Base-by-base conservation (phyloP, 352 stramenopile genomes). In the Phytophthora quininea region DNA sequence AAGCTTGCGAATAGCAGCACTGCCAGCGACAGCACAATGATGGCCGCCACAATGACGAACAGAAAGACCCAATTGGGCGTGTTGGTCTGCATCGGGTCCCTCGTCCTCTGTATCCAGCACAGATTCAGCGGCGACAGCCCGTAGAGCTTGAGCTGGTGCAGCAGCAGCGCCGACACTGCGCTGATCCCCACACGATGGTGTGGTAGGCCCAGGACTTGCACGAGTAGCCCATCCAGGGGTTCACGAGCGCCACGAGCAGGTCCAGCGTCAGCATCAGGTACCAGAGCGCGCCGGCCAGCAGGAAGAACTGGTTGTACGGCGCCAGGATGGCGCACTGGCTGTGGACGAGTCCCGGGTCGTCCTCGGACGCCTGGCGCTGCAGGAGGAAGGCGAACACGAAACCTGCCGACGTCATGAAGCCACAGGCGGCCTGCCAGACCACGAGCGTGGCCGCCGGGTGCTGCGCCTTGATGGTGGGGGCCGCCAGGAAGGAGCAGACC, bases 191-290 rank as follows among this genome's bases (percentile, higher is more conserved):
- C 3, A 91, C 87, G 11, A 94, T 91, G 32, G 67, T 86, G 47
- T 96, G 88, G 62, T 96, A 94, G 29, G 84, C 73, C 84, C 88
- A 91, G 12, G 86, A 79, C 61, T 96, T 96, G 80, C 87, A 93
- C 11, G 83, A 77, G 69, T 96, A 96, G 52, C 88, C 86, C 84
- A 94, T 94, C 88, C 88, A 94, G 6, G 88, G 88, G 64, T 96
- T 94, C 46, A 96, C 86, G 46, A 96, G 83, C 53, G 86, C 88
- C 58, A 96, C 83, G 19, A 96, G 80, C 54, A 96, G 77, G 63
- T 94, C 88, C 31, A 94, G 57, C 40, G 88, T 81, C 30, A 96
- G 78, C 88, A 94, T 96, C 51, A 94, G 71, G 68, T 94, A 94
- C 88, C 88, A 96, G 7, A 75, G 65, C n/a, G 58, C 75, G 42